phyloP scores from a whole-genome alignment of 139 green algal species.

The Pedinophyceae sp. region DNA sequence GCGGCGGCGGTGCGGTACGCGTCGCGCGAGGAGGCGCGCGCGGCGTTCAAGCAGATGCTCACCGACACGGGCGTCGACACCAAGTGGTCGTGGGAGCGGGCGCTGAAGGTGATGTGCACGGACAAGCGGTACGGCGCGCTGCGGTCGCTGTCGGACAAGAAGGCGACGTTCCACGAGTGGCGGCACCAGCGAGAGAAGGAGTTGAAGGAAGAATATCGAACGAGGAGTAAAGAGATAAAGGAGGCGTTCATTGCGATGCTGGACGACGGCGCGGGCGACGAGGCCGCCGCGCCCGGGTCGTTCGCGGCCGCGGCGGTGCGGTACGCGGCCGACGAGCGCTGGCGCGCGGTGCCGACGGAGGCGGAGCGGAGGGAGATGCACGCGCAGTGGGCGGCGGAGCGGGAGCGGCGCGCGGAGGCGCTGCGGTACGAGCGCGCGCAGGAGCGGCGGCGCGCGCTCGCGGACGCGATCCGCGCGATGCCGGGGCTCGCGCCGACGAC shows the following conservation, averaged over 20 bases:
- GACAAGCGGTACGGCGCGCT: conserved; percentile 56
- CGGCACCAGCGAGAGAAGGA: conserved; percentile 40
- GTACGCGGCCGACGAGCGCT: too few species aligned
- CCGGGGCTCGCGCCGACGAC: too few species aligned
- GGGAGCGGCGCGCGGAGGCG: neutral
- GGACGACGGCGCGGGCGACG: conserved; percentile 19
- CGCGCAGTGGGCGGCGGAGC: neutral
- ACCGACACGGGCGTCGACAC: conserved; percentile 22
- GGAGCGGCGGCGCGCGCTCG: neutral
- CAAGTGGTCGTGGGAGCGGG: conserved; percentile 36
- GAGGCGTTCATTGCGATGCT: conserved; percentile 59
- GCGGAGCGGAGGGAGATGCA: neutral
- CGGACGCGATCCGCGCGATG: too few species aligned
- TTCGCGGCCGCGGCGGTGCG: too few species aligned
- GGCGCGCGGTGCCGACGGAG: conserved; percentile 15
- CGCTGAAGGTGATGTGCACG: conserved; percentile 12
- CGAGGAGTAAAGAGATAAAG: conserved; percentile 25
- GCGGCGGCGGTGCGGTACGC: conserved; percentile 1
- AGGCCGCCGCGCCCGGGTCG: too few species aligned
- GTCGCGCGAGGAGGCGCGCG: conserved; percentile 60
- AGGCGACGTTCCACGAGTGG: conserved; percentile 84
- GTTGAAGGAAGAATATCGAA: conserved; percentile 57
- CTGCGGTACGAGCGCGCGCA: neutral
- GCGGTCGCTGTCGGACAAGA: conserved; percentile 77
- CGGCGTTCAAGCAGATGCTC: conserved; percentile 84